Percentiles rank a stretch among this genome's conserved stretches.
These are phyloP conservation scores for Hypoxylon trugodes DNA, from an alignment of 495 filamentous ascomycete species.

Conservation along the genomic window DNA sequence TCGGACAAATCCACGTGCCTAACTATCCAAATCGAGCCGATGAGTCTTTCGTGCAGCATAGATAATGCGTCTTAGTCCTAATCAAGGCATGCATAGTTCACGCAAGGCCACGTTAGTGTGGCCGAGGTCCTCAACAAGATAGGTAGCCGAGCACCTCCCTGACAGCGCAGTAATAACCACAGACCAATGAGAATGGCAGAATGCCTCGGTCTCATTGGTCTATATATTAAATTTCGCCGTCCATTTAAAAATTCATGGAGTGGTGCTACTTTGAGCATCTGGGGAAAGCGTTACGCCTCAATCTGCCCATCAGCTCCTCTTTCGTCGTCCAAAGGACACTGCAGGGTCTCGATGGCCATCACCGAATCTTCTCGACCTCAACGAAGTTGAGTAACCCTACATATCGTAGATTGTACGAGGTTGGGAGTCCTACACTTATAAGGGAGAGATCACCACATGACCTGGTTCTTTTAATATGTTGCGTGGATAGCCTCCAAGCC, in stretches of 20 bases:
- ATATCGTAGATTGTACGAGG: slow-evolving; percentile 12
- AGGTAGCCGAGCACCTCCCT: slow-evolving; percentile 30
- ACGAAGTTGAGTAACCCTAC: slow-evolving; percentile 18
- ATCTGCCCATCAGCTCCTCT: slow-evolving; percentile 32
- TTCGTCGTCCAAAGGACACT: slow-evolving; percentile 18
- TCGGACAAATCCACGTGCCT: slow-evolving; percentile 30
- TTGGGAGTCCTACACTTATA: slow-evolving; percentile 13
- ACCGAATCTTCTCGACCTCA: slow-evolving; percentile 35
- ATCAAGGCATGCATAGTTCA: slow-evolving; percentile 23
- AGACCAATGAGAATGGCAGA: slow-evolving; percentile 27
- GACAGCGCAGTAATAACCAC: slow-evolving; percentile 16
- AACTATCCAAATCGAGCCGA: slow-evolving; percentile 31
- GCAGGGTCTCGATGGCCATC: slow-evolving; percentile 20
- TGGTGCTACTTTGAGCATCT: slow-evolving; percentile 17
- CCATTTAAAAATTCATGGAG: slow-evolving; percentile 31
- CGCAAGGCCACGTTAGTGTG: slow-evolving; percentile 17
- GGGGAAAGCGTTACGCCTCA: slow-evolving; percentile 29
- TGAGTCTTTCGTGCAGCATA: slow-evolving; percentile 15
- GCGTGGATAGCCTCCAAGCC: slow-evolving; percentile 17
- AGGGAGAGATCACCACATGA: slow-evolving; percentile 28
- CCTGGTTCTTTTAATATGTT: slow-evolving; percentile 34
- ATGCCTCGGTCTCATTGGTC: slow-evolving; percentile 33
- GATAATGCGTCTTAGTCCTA: slow-evolving; percentile 18
- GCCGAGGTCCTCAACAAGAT: slow-evolving; percentile 25
- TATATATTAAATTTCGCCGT: slow-evolving; percentile 41